These are phyloP conservation scores for Blastocladiella emersonii DNA, from an alignment of 371 early-diverging fungal species.

Conservation along the genomic window DNA sequence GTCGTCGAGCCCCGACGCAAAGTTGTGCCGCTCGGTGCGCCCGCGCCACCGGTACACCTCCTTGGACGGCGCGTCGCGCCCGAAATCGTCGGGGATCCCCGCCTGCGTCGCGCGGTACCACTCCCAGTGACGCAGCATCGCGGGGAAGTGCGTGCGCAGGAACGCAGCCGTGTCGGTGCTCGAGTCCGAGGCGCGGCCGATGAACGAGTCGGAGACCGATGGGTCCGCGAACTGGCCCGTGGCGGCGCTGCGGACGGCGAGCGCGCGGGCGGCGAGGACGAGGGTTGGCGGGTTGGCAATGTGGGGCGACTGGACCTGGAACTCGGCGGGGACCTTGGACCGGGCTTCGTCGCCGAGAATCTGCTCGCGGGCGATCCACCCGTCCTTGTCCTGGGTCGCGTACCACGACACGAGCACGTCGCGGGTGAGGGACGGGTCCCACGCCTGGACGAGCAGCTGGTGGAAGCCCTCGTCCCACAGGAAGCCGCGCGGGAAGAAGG, in stretches of 20 bases:
- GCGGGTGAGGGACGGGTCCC: conserved; percentile 75
- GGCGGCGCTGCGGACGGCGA: conserved; percentile 7
- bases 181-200: no score
- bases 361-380: conserved; percentile 91
- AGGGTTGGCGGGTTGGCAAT: conserved; percentile 91
- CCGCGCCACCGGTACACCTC: conserved; percentile 89
- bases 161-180: conserved; percentile 27
- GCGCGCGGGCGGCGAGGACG: conserved; percentile 49
- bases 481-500: conserved; percentile 93
- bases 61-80: conserved; percentile 24
- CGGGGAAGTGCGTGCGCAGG: conserved; percentile 47
- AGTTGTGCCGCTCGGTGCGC: conserved; percentile 61
- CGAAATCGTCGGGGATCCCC: conserved; percentile 47
- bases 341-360: conserved; percentile 88
- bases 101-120: conserved; percentile 73
- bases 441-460: conserved; percentile 64
- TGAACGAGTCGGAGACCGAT: neutral
- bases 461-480: conserved; percentile 96
- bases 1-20: conserved; percentile 83
- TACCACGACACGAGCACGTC: conserved; percentile 73
- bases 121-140: conserved; percentile 51
- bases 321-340: conserved; percentile 76
- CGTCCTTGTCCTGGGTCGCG: conserved; percentile 59
- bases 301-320: conserved; percentile 82
- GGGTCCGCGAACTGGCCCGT: neutral